Conservation (phyloP, 805 yeast genomes). For the Sungouiozyma intestinalis region DNA sequence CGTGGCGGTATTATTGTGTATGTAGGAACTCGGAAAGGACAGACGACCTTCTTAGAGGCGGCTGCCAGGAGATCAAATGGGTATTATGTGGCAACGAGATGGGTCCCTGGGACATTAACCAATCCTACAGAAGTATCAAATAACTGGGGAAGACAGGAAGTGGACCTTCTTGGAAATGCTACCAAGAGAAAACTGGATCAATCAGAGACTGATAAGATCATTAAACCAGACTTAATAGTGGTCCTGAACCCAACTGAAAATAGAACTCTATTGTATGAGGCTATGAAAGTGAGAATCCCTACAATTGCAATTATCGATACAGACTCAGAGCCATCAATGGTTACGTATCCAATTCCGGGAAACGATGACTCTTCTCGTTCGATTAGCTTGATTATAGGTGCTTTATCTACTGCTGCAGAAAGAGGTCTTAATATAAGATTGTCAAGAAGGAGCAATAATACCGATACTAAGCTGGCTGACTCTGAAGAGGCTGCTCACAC, state of each 20-base stretch:
- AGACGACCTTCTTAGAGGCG: slow-evolving; percentile 58
- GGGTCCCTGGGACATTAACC: slow-evolving; percentile 94
- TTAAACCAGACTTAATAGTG: slow-evolving; percentile 84
- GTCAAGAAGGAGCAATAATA: slow-evolving; percentile 18
- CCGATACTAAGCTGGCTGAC: too few species aligned
- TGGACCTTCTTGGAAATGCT: slow-evolving; percentile 61
- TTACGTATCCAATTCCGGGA: slow-evolving; percentile 93
- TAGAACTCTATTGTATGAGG: slow-evolving; percentile 70
- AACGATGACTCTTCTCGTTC: slow-evolving; percentile 87
- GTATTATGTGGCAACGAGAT: slow-evolving; percentile 69
- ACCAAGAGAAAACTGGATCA: slow-evolving; percentile 49
- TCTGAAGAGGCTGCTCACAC: too few species aligned
- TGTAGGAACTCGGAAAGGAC: slow-evolving; percentile 78
- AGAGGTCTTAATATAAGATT: slow-evolving; percentile 57
- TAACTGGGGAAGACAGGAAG: slow-evolving; percentile 57
- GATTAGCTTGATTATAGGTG: slow-evolving; percentile 68
- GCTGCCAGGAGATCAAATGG: slow-evolving; percentile 76
- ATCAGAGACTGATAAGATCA: slow-evolving; percentile 40
- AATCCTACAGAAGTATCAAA: slow-evolving; percentile 60
- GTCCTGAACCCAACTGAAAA: slow-evolving; percentile 82
- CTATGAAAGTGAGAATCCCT: slow-evolving; percentile 73
- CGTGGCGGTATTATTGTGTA: slow-evolving; percentile 79
- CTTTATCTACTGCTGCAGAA: slow-evolving; percentile 77
- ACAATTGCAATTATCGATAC: slow-evolving; percentile 92
- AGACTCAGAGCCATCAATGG: slow-evolving; percentile 78